These are phyloP conservation scores for Eimeria tenella DNA, from an alignment of 169 alveolate species.

Conservation along the genomic window DNA sequence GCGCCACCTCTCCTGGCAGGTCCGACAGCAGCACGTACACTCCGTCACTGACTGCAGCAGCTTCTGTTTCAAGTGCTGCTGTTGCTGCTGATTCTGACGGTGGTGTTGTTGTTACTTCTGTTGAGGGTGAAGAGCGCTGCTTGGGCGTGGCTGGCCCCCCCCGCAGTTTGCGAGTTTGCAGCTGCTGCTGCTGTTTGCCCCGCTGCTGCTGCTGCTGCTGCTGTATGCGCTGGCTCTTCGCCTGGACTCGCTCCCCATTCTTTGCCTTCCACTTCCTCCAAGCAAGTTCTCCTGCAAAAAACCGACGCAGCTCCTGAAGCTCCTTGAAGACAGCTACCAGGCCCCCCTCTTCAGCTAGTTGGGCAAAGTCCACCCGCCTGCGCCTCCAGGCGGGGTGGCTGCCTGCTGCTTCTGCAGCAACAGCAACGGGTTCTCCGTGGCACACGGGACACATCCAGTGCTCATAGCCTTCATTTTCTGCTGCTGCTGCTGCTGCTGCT, in stretches of 20 bases:
- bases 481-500: neutral
- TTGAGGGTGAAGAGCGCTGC: neutral
- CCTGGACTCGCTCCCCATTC: neutral
- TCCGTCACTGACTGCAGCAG: neutral
- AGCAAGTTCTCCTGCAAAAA: slow-evolving; percentile 22
- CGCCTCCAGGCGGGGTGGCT: slow-evolving; percentile 49
- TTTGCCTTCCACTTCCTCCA: slow-evolving; percentile 11
- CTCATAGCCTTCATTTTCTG: neutral
- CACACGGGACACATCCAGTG: slow-evolving; percentile 76
- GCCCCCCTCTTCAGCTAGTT: slow-evolving; percentile 49
- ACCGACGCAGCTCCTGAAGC: slow-evolving; percentile 37
- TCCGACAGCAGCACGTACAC: slow-evolving; percentile 34
- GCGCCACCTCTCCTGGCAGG: slow-evolving; percentile 22
- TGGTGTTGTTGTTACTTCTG: too few species aligned
- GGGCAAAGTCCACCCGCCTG: slow-evolving; percentile 22
- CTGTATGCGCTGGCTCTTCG: neutral
- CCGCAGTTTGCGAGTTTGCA: neutral
- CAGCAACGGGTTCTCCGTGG: slow-evolving; percentile 60
- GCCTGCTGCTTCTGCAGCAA: slow-evolving; percentile 6
- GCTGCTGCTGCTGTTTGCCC: slow-evolving; percentile 1
- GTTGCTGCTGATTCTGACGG: neutral
- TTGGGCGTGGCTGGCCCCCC: neutral
- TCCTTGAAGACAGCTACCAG: neutral
- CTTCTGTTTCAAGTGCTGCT: slow-evolving; percentile 3
- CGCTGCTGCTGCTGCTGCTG: slow-evolving; percentile 38